phyloP scores from a whole-genome alignment of 352 stramenopile species.

The Elongisporangium undulatum region DNA sequence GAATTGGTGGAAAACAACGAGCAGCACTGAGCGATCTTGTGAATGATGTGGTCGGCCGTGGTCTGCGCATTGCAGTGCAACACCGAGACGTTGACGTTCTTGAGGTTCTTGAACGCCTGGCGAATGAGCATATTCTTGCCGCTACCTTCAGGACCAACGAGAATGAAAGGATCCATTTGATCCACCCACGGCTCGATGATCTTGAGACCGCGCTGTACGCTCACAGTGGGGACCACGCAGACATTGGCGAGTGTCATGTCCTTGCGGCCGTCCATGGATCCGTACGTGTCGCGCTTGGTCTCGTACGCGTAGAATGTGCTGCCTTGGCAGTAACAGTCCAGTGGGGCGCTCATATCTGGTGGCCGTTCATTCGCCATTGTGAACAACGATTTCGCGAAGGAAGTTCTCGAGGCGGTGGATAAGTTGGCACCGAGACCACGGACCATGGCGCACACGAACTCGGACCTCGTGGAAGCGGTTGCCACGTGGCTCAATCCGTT shows the following conservation, averaged over 20 bases:
- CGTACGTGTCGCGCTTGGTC: conserved; percentile 78
- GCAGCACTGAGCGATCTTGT: conserved; percentile 93
- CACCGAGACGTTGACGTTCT: conserved; percentile 74
- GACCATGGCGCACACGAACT: conserved; percentile 91
- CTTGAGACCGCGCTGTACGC: conserved; percentile 84
- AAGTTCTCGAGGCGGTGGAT: conserved; percentile 49
- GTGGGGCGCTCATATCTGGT: conserved; percentile 76
- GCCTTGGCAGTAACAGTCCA: conserved; percentile 88
- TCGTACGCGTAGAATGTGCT: conserved; percentile 66
- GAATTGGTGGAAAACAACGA: conserved; percentile 89
- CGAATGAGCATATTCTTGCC: conserved; percentile 95
- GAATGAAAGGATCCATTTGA: conserved; percentile 92
- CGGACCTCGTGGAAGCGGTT: conserved; percentile 54
- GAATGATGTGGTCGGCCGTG: conserved; percentile 91
- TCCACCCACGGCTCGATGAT: conserved; percentile 91
- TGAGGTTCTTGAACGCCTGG: conserved; percentile 82
- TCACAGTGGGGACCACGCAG: conserved; percentile 71
- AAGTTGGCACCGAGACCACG: conserved; percentile 92
- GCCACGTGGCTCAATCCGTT: conserved; percentile 90
- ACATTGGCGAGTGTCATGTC: conserved; percentile 28
- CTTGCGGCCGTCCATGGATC: conserved; percentile 58
- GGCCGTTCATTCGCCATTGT: conserved; percentile 90
- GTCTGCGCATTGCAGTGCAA: conserved; percentile 95
- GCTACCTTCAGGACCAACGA: conserved; percentile 92
- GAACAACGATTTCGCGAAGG: conserved; percentile 90